Conservation (phyloP, 306 rosid species). For the Potentilla sterilis region DNA sequence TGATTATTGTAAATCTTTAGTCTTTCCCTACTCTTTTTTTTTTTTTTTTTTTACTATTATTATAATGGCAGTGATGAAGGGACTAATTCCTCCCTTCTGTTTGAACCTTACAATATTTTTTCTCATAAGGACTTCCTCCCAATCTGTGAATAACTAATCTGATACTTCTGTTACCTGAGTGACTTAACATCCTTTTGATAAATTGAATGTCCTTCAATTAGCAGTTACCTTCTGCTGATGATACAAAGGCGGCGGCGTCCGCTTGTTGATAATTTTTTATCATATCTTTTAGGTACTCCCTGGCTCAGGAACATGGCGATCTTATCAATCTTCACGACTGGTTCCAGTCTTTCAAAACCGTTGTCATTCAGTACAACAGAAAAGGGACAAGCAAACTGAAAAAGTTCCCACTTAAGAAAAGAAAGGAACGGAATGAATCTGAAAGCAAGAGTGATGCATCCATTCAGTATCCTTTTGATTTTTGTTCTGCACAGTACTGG, state of each 20-base stretch:
- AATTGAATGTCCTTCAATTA: not conserved
- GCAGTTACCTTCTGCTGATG: not conserved
- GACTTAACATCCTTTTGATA: not conserved
- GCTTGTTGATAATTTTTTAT: constrained; percentile 13
- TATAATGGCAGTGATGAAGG: too few species aligned
- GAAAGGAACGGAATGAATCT: constrained; percentile 44
- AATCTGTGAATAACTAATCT: not conserved
- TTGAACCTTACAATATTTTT: not conserved
- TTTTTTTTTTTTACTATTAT: too few species aligned
- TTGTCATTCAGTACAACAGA: constrained; percentile 38
- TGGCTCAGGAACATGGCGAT: constrained; percentile 96
- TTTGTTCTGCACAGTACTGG: constrained; percentile 14
- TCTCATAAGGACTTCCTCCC: not conserved
- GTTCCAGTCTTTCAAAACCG: constrained; percentile 78
- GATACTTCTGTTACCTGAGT: not conserved
- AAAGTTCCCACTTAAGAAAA: constrained; percentile 68
- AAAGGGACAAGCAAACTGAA: constrained; percentile 57
- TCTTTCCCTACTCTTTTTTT: too few species aligned
- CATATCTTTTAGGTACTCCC: constrained; percentile 51
- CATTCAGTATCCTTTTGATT: constrained; percentile 79
- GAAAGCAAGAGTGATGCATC: constrained; percentile 63
- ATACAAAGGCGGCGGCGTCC: not conserved
- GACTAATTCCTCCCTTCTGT: not conserved
- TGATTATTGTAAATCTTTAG: not conserved
- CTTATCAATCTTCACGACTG: constrained; percentile 94